Conservation (phyloP, 345 rosid genomes). For the Populus ilicifolia region DNA sequence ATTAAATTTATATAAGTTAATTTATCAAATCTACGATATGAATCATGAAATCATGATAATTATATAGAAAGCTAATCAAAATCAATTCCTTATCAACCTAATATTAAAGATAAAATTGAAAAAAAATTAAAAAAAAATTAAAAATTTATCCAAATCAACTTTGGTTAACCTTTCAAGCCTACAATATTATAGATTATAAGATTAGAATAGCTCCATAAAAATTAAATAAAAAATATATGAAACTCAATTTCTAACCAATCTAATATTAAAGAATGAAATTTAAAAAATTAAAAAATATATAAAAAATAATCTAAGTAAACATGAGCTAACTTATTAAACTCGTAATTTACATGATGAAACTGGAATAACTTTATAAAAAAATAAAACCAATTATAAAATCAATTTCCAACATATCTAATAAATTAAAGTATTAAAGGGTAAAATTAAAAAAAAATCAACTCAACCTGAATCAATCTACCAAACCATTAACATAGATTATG, state of each 20-base stretch:
- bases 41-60: too few species aligned
- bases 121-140: accelerated
- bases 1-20: too few species aligned
- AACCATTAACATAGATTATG: accelerated
- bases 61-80: too few species aligned
- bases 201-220: accelerated
- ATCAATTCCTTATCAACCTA: accelerated
- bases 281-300: accelerated
- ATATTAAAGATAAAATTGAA: too few species aligned
- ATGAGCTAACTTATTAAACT: accelerated
- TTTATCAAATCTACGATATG: accelerated
- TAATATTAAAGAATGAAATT: too few species aligned
- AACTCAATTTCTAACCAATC: accelerated
- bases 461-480: too few species aligned
- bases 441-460: too few species aligned
- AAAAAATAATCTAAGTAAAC: too few species aligned
- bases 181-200: accelerated
- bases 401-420: neutral
- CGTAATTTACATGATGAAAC: accelerated
- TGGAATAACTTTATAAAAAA: accelerated
- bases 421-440: too few species aligned
- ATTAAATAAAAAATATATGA: too few species aligned
- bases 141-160: accelerated
- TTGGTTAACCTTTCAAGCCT: accelerated
- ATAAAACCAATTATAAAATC: too few species aligned